Conservation (phyloP, 768 basidiomycete species). For the Phaeolepiota aurea region DNA sequence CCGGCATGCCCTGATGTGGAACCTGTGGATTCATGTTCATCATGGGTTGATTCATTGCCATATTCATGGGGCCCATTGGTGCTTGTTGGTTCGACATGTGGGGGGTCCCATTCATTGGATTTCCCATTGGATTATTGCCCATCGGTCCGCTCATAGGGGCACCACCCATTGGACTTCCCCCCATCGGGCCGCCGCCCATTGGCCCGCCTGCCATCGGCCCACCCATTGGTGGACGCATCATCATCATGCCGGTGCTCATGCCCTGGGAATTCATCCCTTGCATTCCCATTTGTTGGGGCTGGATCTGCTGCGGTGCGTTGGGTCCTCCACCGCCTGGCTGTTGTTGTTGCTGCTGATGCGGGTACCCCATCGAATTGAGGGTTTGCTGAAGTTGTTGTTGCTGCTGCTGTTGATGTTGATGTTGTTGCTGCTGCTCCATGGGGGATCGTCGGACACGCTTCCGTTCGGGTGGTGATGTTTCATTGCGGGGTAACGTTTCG, state of each 20-base stretch:
- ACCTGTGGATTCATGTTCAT: slow-evolving; percentile 24
- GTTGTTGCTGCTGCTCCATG: slow-evolving; percentile 32
- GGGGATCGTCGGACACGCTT: slow-evolving; percentile 49
- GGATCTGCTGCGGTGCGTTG: not conserved
- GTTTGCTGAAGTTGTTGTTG: slow-evolving; percentile 15
- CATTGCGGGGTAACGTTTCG: slow-evolving; percentile 37
- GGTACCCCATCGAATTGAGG: too few relatives aligned
- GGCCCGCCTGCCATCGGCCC: slow-evolving; percentile 11
- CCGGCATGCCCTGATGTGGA: slow-evolving; percentile 25
- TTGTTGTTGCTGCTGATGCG: slow-evolving; percentile 21
- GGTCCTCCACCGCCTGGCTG: slow-evolving; percentile 12
- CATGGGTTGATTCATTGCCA: slow-evolving; percentile 8
- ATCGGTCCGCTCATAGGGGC: not conserved
- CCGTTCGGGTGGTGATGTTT: slow-evolving; percentile 48
- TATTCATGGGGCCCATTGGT: slow-evolving; percentile 14
- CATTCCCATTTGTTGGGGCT: not conserved
- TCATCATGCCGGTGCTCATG: slow-evolving; percentile 33
- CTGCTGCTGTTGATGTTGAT: slow-evolving; percentile 18
- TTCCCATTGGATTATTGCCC: not conserved
- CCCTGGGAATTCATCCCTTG: slow-evolving; percentile 18
- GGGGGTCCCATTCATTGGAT: slow-evolving; percentile 10
- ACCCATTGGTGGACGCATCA: slow-evolving; percentile 22
- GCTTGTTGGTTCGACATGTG: slow-evolving; percentile 5
- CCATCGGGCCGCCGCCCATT: slow-evolving; percentile 5
- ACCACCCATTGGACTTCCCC: not conserved